phyloP scores from a whole-genome alignment of 1,284 basidiomycete genomes.

The Microbotryum violaceum region DNA sequence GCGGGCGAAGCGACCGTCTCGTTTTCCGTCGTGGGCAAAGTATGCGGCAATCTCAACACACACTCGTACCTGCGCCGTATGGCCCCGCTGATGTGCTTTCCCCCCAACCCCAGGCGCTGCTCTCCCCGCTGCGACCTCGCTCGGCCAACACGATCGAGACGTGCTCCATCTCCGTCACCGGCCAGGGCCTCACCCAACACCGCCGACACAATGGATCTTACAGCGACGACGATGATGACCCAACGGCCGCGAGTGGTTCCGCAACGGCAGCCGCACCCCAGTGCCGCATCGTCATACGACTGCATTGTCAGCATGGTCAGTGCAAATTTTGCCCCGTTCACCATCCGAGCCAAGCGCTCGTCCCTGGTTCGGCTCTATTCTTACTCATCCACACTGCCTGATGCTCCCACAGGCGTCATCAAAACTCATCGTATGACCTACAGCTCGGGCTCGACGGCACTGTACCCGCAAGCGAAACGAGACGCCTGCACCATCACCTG shows the following conservation, averaged over 20 bases:
- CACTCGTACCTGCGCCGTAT: neutral
- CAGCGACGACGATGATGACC: conserved; percentile 7
- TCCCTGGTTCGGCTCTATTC: neutral
- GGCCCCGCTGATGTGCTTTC: neutral
- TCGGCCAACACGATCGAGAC: conserved; percentile 23
- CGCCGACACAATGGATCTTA: neutral
- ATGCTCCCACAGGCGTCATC: conserved; percentile 18
- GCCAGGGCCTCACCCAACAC: neutral
- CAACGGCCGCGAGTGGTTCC: neutral
- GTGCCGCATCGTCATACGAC: conserved; percentile 25
- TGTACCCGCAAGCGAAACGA: conserved; percentile 19
- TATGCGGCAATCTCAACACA: neutral
- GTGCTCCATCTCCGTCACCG: conserved; percentile 13
- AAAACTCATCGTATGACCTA: conserved; percentile 31
- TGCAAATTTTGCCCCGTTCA: neutral
- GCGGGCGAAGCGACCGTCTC: neutral
- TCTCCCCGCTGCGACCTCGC: conserved; percentile 19
- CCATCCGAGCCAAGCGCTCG: neutral
- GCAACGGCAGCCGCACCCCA: conserved; percentile 3
- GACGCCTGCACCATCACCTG: conserved; percentile 12
- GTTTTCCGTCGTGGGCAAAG: conserved; percentile 21
- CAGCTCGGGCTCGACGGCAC: conserved; percentile 6
- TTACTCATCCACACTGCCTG: neutral
- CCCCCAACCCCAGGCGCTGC: conserved; percentile 10
- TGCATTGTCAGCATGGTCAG: conserved; percentile 29